These are phyloP conservation scores for Rosa lucieae DNA, from an alignment of 306 rosid genomes.

Conservation along the genomic window DNA sequence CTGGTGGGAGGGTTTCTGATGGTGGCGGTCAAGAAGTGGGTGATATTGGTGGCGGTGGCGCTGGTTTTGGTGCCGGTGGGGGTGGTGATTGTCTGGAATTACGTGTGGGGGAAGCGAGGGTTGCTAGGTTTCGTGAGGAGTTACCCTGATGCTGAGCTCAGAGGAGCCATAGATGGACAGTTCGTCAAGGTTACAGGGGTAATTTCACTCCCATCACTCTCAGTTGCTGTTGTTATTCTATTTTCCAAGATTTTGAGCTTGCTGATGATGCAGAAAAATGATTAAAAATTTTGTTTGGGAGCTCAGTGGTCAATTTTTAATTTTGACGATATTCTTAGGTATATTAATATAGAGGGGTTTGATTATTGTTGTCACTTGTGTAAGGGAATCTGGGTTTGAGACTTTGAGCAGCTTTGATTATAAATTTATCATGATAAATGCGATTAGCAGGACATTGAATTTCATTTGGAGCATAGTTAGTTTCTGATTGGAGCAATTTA, in stretches of 20 bases:
- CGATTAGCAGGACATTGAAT: background rate
- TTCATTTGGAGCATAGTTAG: background rate
- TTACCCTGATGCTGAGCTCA: constrained; percentile 86
- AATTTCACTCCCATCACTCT: constrained; percentile 18
- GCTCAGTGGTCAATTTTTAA: background rate
- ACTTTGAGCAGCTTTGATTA: background rate
- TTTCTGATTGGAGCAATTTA: background rate
- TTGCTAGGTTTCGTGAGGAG: constrained; percentile 73
- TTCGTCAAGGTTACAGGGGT: constrained; percentile 99
- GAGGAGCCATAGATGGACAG: constrained; percentile 95
- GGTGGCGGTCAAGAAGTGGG: constrained; percentile 90
- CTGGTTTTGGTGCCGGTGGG: constrained; percentile 52
- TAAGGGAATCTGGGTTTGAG: constrained; percentile 6
- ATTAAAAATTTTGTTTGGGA: background rate
- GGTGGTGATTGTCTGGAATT: constrained; percentile 60
- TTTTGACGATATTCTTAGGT: background rate
- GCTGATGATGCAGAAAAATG: background rate
- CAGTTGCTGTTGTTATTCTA: background rate
- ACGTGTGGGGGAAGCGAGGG: constrained; percentile 63
- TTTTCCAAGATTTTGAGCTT: background rate
- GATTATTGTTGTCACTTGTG: background rate
- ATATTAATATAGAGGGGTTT: background rate
- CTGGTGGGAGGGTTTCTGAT: constrained; percentile 82
- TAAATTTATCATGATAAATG: background rate
- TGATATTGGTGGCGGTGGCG: constrained; percentile 58